Conservation (phyloP, 257 asterid species). For the Ilex asprella region DNA sequence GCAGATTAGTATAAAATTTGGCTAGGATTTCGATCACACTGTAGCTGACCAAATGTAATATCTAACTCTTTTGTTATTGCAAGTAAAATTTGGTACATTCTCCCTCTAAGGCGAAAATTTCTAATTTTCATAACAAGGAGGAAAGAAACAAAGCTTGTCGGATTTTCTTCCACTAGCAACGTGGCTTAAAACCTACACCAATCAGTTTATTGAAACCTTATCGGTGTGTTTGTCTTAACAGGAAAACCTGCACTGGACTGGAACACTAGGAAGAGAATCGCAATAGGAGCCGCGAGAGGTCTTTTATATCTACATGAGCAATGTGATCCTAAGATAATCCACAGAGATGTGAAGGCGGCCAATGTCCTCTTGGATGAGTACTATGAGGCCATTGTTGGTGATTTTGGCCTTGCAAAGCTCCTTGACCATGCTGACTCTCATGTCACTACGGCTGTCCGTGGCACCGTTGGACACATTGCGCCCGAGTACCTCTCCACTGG, state of each 20-base stretch:
- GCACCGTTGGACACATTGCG: conserved; percentile 95
- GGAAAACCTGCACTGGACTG: conserved; percentile 82
- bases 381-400: conserved; percentile 87
- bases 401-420: conserved; percentile 91
- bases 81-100: too few relatives aligned
- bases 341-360: conserved; percentile 96
- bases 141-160: too few relatives aligned
- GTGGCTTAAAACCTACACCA: background rate
- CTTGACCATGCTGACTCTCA: conserved; percentile 94
- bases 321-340: conserved; percentile 97
- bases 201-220: background rate
- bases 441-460: conserved; percentile 96
- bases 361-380: conserved; percentile 75
- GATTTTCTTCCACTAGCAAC: too few relatives aligned
- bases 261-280: conserved; percentile 77
- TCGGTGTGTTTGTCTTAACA: conserved; percentile 13
- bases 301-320: conserved; percentile 89
- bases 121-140: too few relatives aligned
- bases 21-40: too few relatives aligned
- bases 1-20: too few relatives aligned
- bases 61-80: too few relatives aligned
- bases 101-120: too few relatives aligned
- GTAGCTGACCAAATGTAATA: too few relatives aligned
- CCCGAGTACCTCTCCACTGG: conserved; percentile 97
- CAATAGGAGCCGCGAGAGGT: conserved; percentile 92